A percentile compares a stretch with the other conserved stretches of the same genome.
These are phyloP conservation scores for Globisporangium megalacanthum DNA, from an alignment of 352 stramenopile species.

Conservation along the genomic window DNA sequence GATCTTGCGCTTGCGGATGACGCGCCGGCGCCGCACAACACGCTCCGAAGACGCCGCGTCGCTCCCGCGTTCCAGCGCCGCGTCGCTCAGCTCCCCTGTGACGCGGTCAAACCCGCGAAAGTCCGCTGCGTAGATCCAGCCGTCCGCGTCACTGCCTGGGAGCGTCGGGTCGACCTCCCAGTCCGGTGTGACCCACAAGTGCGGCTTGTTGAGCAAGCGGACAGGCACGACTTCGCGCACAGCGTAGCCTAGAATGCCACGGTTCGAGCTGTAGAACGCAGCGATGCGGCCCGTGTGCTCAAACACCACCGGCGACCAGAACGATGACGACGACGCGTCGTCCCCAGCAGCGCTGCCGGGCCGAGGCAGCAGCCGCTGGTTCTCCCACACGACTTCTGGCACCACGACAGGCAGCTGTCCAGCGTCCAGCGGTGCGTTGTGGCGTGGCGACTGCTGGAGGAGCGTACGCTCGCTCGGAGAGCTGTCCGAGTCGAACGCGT, in stretches of 20 bases:
- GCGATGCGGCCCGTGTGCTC: constrained; percentile 34
- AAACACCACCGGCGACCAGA: constrained; percentile 35
- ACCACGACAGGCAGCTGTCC: constrained; percentile 31
- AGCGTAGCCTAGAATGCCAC: constrained; percentile 43
- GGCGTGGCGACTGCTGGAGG: constrained; percentile 1
- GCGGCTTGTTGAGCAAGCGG: constrained; percentile 59
- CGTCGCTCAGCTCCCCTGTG: not conserved
- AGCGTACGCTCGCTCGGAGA: constrained; percentile 3
- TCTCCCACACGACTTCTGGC: constrained; percentile 49
- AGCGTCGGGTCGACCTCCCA: constrained; percentile 62
- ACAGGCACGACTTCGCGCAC: constrained; percentile 60
- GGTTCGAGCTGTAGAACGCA: constrained; percentile 61
- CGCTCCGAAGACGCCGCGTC: constrained; percentile 10
- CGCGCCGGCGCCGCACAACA: constrained; percentile 40
- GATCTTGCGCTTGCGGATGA: constrained; percentile 62
- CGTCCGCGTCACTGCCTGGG: constrained; percentile 47
- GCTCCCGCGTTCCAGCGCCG: constrained; percentile 1
- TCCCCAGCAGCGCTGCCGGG: not conserved
- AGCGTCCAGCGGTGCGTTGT: not conserved
- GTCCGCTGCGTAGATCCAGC: constrained; percentile 61
- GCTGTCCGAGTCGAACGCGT: constrained; percentile 12
- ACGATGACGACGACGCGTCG: not conserved
- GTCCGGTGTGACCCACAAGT: constrained; percentile 57
- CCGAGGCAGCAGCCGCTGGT: constrained; percentile 20
- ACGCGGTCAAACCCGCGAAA: constrained; percentile 27